Evolutionary conservation across 1,139 yeast genomes (phyloP), one percentile per base, ranked within the genome.

Genomic region (Debaryomyces sp.): DNA sequence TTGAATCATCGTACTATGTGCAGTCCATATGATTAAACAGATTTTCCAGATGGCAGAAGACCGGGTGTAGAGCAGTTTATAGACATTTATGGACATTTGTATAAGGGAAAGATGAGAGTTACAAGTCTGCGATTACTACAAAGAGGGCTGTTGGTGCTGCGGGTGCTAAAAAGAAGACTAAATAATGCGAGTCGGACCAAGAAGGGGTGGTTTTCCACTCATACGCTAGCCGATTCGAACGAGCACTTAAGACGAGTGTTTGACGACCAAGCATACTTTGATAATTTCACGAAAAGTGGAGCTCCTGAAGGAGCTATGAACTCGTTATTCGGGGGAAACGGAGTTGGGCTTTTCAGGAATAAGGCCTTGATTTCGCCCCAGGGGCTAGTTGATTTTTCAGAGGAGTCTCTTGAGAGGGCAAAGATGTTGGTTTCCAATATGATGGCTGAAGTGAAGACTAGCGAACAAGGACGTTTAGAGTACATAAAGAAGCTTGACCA

Each of bases 401-500:
- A 77, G 41, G 77, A 73, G 33, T 86, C 96, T 1, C 70, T 90
- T 24, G 62, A 55, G 3, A 75, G 76, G 49, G 97, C 97, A 1
- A 81, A 87, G 56, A 60, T 61, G 3, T 68, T 91, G 42, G 89
- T 89, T 0, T 64, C 69, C 0, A 66, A 75, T 18, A 81, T 92
- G 74, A 69, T 82, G 10, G 54, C 59, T 5, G 85, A 83, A 43
- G 71, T 65, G 21, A 52, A 59, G 15, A 63, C 67, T 21, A 62
- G 76, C 1, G 67, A 66, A 1, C 70, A 72, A 17, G 89, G 86
- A 1, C 67, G 80, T 43, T 59, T 71, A 32, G 66, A 73, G 12
- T 89, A 82, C 51, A 82, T 94, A 47, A 62, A 82, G 45, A 83
- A 84, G 47, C 70, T 94, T 52, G 99, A 94, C 64, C 84, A 91